These are phyloP conservation scores for Phytophthora tubulina DNA, from an alignment of 352 stramenopile genomes.

Conservation along the genomic window DNA sequence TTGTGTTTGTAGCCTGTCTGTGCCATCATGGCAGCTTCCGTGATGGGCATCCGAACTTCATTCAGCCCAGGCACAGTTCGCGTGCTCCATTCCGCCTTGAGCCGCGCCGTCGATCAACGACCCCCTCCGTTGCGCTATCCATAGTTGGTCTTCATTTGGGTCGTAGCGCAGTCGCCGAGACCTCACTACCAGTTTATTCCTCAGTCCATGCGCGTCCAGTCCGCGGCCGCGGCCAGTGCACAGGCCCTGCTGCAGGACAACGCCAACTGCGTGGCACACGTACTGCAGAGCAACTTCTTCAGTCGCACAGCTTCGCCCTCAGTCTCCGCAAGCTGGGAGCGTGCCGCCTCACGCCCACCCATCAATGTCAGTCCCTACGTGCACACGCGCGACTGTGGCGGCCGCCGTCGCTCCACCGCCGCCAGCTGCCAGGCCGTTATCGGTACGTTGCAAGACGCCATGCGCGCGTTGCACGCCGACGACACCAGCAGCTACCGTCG, in stretches of 20 bases:
- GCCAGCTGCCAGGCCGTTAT: constrained; percentile 66
- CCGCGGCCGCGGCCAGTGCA: constrained; percentile 35
- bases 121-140: not conserved
- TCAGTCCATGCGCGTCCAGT: constrained; percentile 37
- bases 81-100: constrained; percentile 35
- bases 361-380: constrained; percentile 61
- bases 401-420: constrained; percentile 58
- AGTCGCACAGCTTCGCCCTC: constrained; percentile 44
- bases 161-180: constrained; percentile 22
- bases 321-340: constrained; percentile 47
- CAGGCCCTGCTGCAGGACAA: constrained; percentile 46
- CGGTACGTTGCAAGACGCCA: constrained; percentile 64
- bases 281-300: constrained; percentile 50
- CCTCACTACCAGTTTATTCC: not conserved
- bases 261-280: constrained; percentile 45
- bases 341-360: constrained; percentile 43
- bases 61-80: constrained; percentile 26
- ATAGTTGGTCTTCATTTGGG: constrained; percentile 26
- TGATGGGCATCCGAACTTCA: constrained; percentile 27
- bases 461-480: constrained; percentile 67
- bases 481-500: constrained; percentile 57
- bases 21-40: constrained; percentile 16
- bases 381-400: constrained; percentile 53
- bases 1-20: constrained; percentile 11
- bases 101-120: constrained; percentile 12